A percentile compares a stretch with the other conserved stretches of the same genome.
Conservation (phyloP, 2,329 filamentous ascomycete genomes). For the Hypomyces perniciosus region DNA sequence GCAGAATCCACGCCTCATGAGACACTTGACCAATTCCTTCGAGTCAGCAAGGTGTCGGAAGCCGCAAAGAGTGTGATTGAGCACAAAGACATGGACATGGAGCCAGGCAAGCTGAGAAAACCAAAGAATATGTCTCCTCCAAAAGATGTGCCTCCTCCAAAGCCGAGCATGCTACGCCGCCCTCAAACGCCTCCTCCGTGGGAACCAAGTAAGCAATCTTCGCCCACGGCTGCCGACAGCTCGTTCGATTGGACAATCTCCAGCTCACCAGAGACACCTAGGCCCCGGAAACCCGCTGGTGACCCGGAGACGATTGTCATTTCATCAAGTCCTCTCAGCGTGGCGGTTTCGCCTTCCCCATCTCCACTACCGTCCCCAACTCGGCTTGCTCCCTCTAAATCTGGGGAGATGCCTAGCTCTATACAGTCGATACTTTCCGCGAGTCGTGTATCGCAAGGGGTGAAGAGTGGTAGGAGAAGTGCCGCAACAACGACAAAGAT, state of each 20-base stretch:
- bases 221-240: conserved; percentile 19
- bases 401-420: conserved; percentile 18
- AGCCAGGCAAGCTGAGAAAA: not conserved
- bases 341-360: conserved; percentile 24
- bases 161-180: conserved; percentile 3
- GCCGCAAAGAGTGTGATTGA: conserved; percentile 1
- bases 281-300: conserved; percentile 22
- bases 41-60: conserved; percentile 30
- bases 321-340: conserved; percentile 36
- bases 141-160: conserved; percentile 4
- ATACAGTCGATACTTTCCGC: conserved; percentile 21
- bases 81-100: not conserved
- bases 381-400: conserved; percentile 9
- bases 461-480: conserved; percentile 11
- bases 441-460: conserved; percentile 16
- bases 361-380: conserved; percentile 17
- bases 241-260: conserved; percentile 31
- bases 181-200: conserved; percentile 19
- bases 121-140: not conserved
- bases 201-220: conserved; percentile 33
- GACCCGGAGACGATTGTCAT: conserved; percentile 37
- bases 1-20: conserved; percentile 20
- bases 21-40: conserved; percentile 37
- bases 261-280: conserved; percentile 40
- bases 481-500: not conserved